Conservation (phyloP, 1,284 basidiomycete species). For the Exsudoporus floridanus region DNA sequence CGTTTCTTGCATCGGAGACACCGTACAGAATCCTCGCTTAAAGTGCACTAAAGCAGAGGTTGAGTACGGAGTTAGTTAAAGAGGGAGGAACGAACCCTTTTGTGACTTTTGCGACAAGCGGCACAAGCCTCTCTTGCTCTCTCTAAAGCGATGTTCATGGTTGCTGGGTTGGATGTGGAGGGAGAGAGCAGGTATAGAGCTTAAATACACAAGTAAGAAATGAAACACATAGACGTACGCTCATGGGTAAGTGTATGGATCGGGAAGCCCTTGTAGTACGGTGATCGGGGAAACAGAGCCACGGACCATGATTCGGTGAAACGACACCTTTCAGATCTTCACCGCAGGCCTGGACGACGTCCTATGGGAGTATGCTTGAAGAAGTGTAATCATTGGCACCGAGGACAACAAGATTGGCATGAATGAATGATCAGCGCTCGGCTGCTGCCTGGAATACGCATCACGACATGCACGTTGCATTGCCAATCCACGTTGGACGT, state of each 20-base stretch:
- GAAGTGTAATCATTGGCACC: constrained; percentile 1
- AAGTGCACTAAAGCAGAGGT: constrained; percentile 18
- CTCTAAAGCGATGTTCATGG: constrained; percentile 22
- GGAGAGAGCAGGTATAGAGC: not conserved
- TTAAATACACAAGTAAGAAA: constrained; percentile 27
- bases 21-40: constrained; percentile 12
- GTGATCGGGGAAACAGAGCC: constrained; percentile 9
- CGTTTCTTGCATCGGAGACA: constrained; percentile 23
- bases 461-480: constrained; percentile 22
- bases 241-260: constrained; percentile 11
- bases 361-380: not conserved
- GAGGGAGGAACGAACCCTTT: constrained; percentile 22
- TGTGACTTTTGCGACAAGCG: constrained; percentile 32
- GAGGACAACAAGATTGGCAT: constrained; percentile 9
- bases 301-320: constrained; percentile 4
- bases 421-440: constrained; percentile 4
- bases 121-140: constrained; percentile 34
- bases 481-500: constrained; percentile 22
- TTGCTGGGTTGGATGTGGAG: constrained; percentile 3
- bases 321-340: constrained; percentile 19
- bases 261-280: constrained; percentile 8
- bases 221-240: constrained; percentile 9
- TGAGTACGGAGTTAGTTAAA: constrained; percentile 7
- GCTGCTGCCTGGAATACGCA: constrained; percentile 1
- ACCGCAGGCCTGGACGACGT: constrained; percentile 7